Percentiles rank a stretch among this genome's conserved stretches.
Conservation (phyloP, 176 grass and related monocot genomes). For the Triticum dicoccoides region DNA sequence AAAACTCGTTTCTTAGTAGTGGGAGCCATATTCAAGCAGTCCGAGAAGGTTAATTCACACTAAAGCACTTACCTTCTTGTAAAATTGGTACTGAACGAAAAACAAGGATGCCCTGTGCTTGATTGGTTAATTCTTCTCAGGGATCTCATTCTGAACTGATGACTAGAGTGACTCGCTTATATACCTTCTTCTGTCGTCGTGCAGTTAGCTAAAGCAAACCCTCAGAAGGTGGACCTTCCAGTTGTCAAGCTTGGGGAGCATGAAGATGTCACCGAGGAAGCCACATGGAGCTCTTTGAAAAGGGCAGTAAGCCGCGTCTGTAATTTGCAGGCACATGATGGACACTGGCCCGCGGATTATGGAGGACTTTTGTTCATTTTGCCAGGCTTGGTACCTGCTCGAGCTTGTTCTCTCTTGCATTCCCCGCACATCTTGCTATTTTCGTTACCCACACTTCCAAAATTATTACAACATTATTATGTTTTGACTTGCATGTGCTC, state of each 20-base stretch:
- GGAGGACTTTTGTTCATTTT: slow-evolving; percentile 78
- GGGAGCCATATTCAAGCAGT: no score
- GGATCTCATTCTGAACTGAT: no score
- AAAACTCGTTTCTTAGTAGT: no score
- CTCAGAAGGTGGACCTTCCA: slow-evolving; percentile 50
- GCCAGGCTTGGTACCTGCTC: slow-evolving; percentile 65
- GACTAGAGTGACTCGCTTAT: no score
- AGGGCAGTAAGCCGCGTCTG: slow-evolving; percentile 54
- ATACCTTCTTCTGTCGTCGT: neutral
- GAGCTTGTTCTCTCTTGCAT: neutral
- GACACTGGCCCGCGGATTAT: slow-evolving; percentile 77
- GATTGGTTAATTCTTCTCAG: no score
- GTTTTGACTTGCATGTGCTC: slow-evolving; percentile 35
- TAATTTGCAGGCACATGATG: slow-evolving; percentile 72
- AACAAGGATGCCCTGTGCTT: no score
- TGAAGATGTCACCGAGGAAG: slow-evolving; percentile 61
- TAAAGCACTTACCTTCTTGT: no score
- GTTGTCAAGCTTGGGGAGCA: slow-evolving; percentile 52
- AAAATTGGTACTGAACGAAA: no score
- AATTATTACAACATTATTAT: no score
- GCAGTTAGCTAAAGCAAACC: slow-evolving; percentile 70
- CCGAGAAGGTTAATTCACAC: no score
- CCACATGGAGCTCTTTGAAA: slow-evolving; percentile 42
- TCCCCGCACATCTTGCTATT: slow-evolving; percentile 31
- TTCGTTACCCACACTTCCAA: no score